Evolutionary conservation across 495 filamentous ascomycete species (phyloP).

Genomic region (Evernia prunastri): DNA sequence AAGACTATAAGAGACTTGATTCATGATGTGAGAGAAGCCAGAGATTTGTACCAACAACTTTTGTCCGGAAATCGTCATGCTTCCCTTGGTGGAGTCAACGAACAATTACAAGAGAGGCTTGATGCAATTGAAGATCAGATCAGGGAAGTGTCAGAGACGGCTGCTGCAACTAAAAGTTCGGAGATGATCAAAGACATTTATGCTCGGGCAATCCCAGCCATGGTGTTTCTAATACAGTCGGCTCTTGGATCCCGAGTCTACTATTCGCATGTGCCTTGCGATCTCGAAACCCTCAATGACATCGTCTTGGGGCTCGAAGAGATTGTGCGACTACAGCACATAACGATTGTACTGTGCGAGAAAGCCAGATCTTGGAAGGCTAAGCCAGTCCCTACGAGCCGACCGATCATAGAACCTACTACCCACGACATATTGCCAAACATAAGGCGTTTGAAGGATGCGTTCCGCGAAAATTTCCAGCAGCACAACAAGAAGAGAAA

Average conservation of each 20-base stretch:
- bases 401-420: constrained; percentile 13
- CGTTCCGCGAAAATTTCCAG: constrained; percentile 13
- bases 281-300: constrained; percentile 12
- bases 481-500: constrained; percentile 8
- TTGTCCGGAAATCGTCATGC: background rate
- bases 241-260: constrained; percentile 7
- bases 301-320: background rate
- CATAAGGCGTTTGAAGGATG: constrained; percentile 7
- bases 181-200: constrained; percentile 23
- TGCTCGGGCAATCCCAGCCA: constrained; percentile 18
- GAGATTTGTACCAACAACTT: background rate
- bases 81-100: background rate
- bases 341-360: constrained; percentile 14
- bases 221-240: constrained; percentile 17
- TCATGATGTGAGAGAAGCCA: background rate
- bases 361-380: constrained; percentile 19
- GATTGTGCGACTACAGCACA: constrained; percentile 17
- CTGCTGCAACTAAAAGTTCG: background rate
- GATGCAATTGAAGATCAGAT: constrained; percentile 6
- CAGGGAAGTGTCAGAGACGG: constrained; percentile 4
- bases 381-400: constrained; percentile 8
- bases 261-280: background rate
- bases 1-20: constrained; percentile 3
- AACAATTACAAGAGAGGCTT: background rate
- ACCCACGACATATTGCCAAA: constrained; percentile 12